These are phyloP conservation scores for Spinellus fusiger DNA, from an alignment of 192 early-diverging fungal genomes.

Conservation along the genomic window DNA sequence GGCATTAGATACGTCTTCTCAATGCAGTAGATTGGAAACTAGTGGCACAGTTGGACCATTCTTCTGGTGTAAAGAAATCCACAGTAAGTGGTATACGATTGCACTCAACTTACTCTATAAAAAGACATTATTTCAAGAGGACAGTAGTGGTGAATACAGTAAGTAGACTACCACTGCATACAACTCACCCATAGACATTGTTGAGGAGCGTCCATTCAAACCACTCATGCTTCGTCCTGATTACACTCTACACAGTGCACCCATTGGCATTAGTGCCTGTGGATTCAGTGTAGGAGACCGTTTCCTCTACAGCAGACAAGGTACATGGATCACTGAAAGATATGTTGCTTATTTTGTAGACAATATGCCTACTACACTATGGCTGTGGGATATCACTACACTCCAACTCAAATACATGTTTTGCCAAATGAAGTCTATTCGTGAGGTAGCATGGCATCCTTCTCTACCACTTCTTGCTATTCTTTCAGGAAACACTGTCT, in stretches of 20 bases:
- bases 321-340: slow-evolving; percentile 34
- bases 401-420: slow-evolving; percentile 48
- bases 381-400: slow-evolving; percentile 65
- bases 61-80: slow-evolving; percentile 26
- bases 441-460: slow-evolving; percentile 64
- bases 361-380: slow-evolving; percentile 65
- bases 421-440: slow-evolving; percentile 53
- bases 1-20: slow-evolving; percentile 48
- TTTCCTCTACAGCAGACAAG: slow-evolving; percentile 59
- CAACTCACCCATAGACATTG: slow-evolving; percentile 2
- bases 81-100: too few relatives aligned
- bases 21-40: slow-evolving; percentile 69
- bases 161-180: too few relatives aligned
- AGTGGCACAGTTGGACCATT: slow-evolving; percentile 58
- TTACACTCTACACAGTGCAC: slow-evolving; percentile 64
- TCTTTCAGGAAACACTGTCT: background rate
- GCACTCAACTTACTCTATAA: too few relatives aligned
- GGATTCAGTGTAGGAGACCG: slow-evolving; percentile 60
- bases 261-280: slow-evolving; percentile 61
- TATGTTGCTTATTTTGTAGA: slow-evolving; percentile 39
- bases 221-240: slow-evolving; percentile 53
- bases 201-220: slow-evolving; percentile 44
- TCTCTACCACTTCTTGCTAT: slow-evolving; percentile 25
- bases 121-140: too few relatives aligned
- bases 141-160: too few relatives aligned